Evolutionary conservation across 805 yeast species (phyloP), one percentile per base, ranked within the genome.

Genomic region (Suhomyces prunicola): DNA sequence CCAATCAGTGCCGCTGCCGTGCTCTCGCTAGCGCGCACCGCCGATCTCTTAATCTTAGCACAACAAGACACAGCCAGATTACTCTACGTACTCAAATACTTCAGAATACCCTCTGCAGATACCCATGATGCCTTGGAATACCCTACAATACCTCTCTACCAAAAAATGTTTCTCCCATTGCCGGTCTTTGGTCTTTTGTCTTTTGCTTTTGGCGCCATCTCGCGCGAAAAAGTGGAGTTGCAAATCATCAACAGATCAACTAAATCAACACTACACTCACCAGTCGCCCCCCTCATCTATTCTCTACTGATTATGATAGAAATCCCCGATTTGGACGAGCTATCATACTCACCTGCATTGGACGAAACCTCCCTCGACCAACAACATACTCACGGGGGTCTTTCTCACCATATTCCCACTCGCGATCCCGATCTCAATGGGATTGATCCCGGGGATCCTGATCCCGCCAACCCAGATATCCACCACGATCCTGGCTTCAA

Each of bases 291-390:
- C 13, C 5, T 10, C 33, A 12, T 29, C 33, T 6, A 5, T 3
- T 13, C n/a, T 9, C 29, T 12, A 10, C 29, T 12, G 13, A 29
- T 12, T 13, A 75, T 75, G 80, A 76, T 76, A 52, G 79, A 76
- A 55, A 76, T 76, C 36, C 80, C 80, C 6, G 74, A 72, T 55
- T 65, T 76, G 57, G 76, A 72, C 35, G 72, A 70, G 23, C 50
- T 60, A 40, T 51, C 52, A 29, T 50, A 58, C 41, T 40, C 64
- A 31, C 52, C 52, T 17, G 44, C 26, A n/a, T 31, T 39, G 50
- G 50, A 46, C 26, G 36, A 33, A 9, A 27, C 29, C 10, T 27
- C 29, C 12, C 10, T 12, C 36, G 27, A n/a, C 44, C 13, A 19
- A 8, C 8, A 31, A 6, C 26, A 31, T n/a, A 22, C 15, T 8